Conservation (phyloP, 2,329 filamentous ascomycete species). For the Knufia petricola region DNA sequence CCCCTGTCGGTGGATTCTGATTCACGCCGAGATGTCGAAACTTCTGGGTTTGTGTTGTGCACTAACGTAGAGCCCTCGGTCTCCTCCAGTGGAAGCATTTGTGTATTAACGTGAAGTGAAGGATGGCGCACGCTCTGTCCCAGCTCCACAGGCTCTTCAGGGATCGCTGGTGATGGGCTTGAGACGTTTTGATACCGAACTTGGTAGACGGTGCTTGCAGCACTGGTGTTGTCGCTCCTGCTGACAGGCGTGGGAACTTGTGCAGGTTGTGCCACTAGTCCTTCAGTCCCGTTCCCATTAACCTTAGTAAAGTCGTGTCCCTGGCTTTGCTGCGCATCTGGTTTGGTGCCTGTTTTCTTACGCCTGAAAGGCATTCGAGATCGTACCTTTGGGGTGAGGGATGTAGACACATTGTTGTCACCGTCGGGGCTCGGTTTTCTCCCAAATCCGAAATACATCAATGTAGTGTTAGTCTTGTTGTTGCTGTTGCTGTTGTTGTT, state of each 20-base stretch:
- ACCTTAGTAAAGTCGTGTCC: not conserved
- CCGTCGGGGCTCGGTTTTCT: not conserved
- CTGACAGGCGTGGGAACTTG: slow-evolving; percentile 46
- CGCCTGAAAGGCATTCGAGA: slow-evolving; percentile 1
- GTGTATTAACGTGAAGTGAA: not conserved
- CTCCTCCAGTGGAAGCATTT: not conserved
- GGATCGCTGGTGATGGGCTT: slow-evolving; percentile 37
- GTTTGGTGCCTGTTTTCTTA: slow-evolving; percentile 1
- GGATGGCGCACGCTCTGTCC: not conserved
- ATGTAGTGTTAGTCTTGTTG: slow-evolving; percentile 2
- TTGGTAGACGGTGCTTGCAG: slow-evolving; percentile 54
- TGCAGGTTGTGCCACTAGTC: not conserved
- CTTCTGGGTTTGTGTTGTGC: not conserved
- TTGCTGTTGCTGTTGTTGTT: slow-evolving; percentile 4
- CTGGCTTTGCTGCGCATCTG: not conserved
- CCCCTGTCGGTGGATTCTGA: not conserved
- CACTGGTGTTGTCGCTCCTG: slow-evolving; percentile 52
- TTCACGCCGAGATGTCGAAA: not conserved
- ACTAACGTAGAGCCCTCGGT: slow-evolving; percentile 3
- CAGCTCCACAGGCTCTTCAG: slow-evolving; percentile 25
- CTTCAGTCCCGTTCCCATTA: not conserved
- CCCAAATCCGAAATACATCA: slow-evolving; percentile 6
- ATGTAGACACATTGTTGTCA: slow-evolving; percentile 4
- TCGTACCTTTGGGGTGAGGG: slow-evolving; percentile 1
- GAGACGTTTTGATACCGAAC: slow-evolving; percentile 50